These are phyloP conservation scores for Tetracladium maxilliforme DNA, from an alignment of 2,329 filamentous ascomycete species.

Conservation along the genomic window DNA sequence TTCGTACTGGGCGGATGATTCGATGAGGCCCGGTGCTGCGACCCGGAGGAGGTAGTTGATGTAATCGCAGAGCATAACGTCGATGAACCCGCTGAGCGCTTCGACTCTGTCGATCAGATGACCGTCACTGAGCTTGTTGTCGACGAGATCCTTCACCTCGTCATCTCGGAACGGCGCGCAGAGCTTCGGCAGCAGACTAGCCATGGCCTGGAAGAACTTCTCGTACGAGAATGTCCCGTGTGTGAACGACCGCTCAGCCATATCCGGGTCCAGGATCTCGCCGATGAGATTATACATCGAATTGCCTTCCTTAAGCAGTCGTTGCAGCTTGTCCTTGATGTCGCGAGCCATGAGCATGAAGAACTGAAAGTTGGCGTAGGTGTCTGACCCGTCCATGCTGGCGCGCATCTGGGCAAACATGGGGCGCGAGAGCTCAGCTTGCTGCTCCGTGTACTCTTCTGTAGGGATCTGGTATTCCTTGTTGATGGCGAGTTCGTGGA, in stretches of 20 bases:
- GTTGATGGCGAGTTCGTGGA: slow-evolving; percentile 70
- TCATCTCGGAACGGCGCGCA: slow-evolving; percentile 71
- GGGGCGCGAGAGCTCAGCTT: slow-evolving; percentile 41
- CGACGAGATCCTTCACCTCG: slow-evolving; percentile 53
- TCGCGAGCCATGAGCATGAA: slow-evolving; percentile 61
- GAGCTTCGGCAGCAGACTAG: slow-evolving; percentile 59
- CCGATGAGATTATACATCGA: slow-evolving; percentile 62
- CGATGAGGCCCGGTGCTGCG: slow-evolving; percentile 55
- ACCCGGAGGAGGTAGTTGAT: slow-evolving; percentile 67
- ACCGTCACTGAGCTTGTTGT: slow-evolving; percentile 42
- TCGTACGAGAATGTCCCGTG: slow-evolving; percentile 68
- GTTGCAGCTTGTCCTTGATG: slow-evolving; percentile 57
- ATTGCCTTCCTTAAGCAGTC: slow-evolving; percentile 55
- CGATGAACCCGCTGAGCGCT: slow-evolving; percentile 60
- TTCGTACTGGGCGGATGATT: slow-evolving; percentile 60
- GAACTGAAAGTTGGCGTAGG: slow-evolving; percentile 46
- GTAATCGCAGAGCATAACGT: slow-evolving; percentile 67
- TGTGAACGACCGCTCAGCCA: slow-evolving; percentile 53
- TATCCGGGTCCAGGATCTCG: slow-evolving; percentile 60
- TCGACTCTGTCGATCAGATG: slow-evolving; percentile 64
- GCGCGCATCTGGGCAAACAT: slow-evolving; percentile 44
- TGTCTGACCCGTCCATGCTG: too few relatives aligned
- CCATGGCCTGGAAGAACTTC: slow-evolving; percentile 66
- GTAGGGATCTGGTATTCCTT: slow-evolving; percentile 60
- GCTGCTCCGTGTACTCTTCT: slow-evolving; percentile 42